phyloP scores from a whole-genome alignment of 129 eudicot species.

The Saposhnikovia divaricata region DNA sequence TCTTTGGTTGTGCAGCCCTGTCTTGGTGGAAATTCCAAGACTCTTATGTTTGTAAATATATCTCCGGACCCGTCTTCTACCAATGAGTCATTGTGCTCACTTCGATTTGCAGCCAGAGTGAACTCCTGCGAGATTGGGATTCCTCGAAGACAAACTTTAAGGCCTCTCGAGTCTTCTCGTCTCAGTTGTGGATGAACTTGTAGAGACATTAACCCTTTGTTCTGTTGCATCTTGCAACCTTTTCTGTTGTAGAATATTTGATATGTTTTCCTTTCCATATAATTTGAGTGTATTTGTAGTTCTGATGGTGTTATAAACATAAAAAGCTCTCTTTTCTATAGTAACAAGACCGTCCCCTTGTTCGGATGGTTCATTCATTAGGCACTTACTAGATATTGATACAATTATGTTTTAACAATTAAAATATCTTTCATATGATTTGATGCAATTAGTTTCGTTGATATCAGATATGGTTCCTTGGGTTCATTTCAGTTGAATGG shows the following conservation, averaged over 20 bases:
- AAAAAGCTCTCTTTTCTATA: neutral
- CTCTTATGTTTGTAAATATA: constrained; percentile 57
- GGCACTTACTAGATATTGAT: neutral
- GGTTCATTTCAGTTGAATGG: neutral
- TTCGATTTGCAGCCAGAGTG: constrained; percentile 55
- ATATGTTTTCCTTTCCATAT: neutral
- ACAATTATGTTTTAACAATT: neutral
- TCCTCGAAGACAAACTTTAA: constrained; percentile 46
- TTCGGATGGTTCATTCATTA: neutral
- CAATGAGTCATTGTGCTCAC: constrained; percentile 46
- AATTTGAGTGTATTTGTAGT: constrained; percentile 1
- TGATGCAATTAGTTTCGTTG: neutral
- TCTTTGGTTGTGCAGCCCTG: constrained; percentile 39
- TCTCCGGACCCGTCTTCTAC: constrained; percentile 55
- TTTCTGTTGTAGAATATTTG: constrained; percentile 18
- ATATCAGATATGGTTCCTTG: neutral
- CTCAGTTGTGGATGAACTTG: constrained; percentile 37
- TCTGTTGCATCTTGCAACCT: constrained; percentile 16
- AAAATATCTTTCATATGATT: neutral
- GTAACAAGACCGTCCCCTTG: neutral
- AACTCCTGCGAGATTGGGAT: constrained; percentile 62
- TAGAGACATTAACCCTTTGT: neutral
- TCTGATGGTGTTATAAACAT: neutral
- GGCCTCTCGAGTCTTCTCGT: constrained; percentile 44
- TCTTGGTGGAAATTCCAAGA: constrained; percentile 66